Percentiles rank a stretch among this genome's conserved stretches.
Evolutionary conservation across 2,329 filamentous ascomycete species (phyloP).

Genomic region (Aspergillus luchuensis): DNA sequence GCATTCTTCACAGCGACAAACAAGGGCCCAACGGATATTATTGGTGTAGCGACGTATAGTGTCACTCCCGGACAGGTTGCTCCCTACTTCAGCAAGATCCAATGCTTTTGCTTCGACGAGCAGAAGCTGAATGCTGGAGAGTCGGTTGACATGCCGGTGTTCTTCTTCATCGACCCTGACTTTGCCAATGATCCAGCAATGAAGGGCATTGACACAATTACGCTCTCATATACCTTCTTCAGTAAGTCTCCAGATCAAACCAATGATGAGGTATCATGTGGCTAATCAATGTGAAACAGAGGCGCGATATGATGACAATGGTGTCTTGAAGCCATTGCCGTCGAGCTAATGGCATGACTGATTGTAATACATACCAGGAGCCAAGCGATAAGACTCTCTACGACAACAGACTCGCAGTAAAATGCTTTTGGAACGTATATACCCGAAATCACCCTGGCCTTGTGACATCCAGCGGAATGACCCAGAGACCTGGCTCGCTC

Average conservation of each 20-base stretch:
- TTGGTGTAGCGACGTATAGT: constrained; percentile 96
- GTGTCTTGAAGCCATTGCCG: constrained; percentile 63
- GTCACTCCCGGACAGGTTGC: constrained; percentile 95
- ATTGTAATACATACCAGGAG: neutral
- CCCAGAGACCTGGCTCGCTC: neutral
- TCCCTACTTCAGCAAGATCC: constrained; percentile 98
- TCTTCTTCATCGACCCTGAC: constrained; percentile 98
- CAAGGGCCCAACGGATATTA: constrained; percentile 85
- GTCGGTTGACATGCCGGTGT: constrained; percentile 98
- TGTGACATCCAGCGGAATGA: neutral
- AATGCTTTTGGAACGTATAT: neutral
- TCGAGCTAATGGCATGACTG: constrained; percentile 17
- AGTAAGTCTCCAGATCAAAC: constrained; percentile 60
- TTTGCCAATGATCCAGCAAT: constrained; percentile 89
- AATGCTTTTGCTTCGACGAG: constrained; percentile 98
- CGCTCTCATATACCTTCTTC: constrained; percentile 96
- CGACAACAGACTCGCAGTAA: neutral
- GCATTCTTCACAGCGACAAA: constrained; percentile 99
- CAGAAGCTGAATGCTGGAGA: constrained; percentile 93
- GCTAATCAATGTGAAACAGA: constrained; percentile 57
- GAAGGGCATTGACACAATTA: constrained; percentile 92
- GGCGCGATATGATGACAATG: constrained; percentile 81
- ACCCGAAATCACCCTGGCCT: neutral
- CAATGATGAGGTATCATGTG: neutral
- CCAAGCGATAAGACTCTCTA: neutral